Conservation (phyloP, 371 early-diverging fungal species). For the Mucor saturninus region DNA sequence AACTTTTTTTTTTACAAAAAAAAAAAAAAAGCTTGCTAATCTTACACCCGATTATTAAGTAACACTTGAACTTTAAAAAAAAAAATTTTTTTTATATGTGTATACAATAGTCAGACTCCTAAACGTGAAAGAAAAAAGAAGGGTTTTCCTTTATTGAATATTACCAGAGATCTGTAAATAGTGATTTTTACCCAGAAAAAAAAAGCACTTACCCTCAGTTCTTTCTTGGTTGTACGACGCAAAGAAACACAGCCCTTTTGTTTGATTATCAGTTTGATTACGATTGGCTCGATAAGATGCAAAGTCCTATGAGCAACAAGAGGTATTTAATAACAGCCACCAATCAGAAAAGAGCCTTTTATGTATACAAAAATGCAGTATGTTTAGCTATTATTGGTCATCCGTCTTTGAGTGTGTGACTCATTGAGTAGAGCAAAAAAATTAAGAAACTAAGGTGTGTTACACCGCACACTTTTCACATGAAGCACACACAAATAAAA, state of each 20-base stretch:
- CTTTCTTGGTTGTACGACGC: neutral
- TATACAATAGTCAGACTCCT: neutral
- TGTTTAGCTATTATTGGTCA: conserved; percentile 8
- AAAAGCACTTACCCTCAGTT: conserved; percentile 12
- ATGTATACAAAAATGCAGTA: conserved; percentile 4
- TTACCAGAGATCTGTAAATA: no score
- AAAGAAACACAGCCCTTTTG: neutral
- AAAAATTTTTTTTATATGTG: no score
- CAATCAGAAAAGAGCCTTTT: conserved; percentile 1
- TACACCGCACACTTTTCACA: neutral
- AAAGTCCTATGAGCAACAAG: neutral
- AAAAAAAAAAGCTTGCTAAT: no score
- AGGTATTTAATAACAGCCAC: conserved; percentile 1
- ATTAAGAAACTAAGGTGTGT: neutral
- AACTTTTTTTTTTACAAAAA: no score
- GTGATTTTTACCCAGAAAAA: neutral
- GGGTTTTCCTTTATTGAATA: neutral
- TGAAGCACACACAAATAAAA: neutral
- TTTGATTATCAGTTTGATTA: conserved; percentile 12
- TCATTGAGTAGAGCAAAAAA: neutral
- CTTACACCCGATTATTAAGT: no score
- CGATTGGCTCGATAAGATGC: conserved; percentile 27
- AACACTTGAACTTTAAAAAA: no score
- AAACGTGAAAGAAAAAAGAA: neutral
- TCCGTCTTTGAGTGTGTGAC: neutral